phyloP scores from a whole-genome alignment of 768 basidiomycete genomes.

The Mrakia blollopis region DNA sequence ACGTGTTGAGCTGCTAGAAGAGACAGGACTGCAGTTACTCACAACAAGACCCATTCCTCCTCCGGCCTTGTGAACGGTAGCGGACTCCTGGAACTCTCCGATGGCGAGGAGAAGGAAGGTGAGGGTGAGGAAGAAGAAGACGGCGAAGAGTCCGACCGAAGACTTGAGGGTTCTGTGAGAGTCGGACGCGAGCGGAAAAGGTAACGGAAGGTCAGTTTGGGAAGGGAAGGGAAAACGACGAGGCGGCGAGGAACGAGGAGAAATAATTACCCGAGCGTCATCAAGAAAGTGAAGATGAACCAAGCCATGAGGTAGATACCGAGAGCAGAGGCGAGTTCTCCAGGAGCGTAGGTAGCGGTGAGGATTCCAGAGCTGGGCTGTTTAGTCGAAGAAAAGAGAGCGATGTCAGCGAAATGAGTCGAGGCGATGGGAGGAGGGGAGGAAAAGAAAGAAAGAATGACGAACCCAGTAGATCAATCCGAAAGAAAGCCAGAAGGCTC shows the following conservation, averaged over 20 bases:
- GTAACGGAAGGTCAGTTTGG: not conserved
- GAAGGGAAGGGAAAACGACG: no score
- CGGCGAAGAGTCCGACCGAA: slow-evolving; percentile 24
- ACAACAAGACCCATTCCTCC: slow-evolving; percentile 28
- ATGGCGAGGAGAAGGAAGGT: slow-evolving; percentile 28
- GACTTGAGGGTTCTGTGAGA: slow-evolving; percentile 20
- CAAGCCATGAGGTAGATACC: slow-evolving; percentile 29
- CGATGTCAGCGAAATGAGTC: not conserved
- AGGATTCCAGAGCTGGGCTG: slow-evolving; percentile 20
- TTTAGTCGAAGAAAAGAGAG: not conserved
- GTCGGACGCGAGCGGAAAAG: not conserved
- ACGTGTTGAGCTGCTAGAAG: not conserved
- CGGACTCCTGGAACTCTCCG: slow-evolving; percentile 20
- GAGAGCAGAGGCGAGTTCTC: slow-evolving; percentile 24
- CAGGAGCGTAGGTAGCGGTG: slow-evolving; percentile 17
- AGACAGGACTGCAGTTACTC: not conserved
- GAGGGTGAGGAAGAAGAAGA: slow-evolving; percentile 32
- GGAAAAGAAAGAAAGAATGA: not conserved
- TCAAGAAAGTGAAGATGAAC: slow-evolving; percentile 31
- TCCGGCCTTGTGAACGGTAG: slow-evolving; percentile 28
- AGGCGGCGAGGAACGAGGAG: not conserved
- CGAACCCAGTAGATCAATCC: slow-evolving; percentile 24
- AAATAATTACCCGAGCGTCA: slow-evolving; percentile 20
- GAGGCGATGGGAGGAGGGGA: not conserved
- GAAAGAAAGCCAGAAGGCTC: slow-evolving; percentile 29